These are phyloP conservation scores for Rubia tinctorum DNA, from an alignment of 305 asterid genomes.

Conservation along the genomic window DNA sequence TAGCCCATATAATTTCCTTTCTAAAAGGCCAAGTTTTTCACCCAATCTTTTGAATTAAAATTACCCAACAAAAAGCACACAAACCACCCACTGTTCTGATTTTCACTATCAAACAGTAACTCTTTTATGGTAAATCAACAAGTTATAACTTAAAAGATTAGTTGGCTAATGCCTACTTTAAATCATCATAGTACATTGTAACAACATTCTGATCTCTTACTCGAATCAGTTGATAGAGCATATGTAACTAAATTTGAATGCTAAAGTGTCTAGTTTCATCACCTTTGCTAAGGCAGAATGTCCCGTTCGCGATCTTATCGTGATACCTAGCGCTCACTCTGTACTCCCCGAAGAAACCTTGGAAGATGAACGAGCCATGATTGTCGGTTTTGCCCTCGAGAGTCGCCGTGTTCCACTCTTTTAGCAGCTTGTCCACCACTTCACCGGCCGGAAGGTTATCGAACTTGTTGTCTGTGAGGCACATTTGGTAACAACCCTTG, in stretches of 20 bases:
- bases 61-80: too few species aligned
- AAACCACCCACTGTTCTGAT: too few species aligned
- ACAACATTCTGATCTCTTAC: neutral
- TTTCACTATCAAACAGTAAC: too few species aligned
- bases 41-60: too few species aligned
- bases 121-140: too few species aligned
- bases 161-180: too few species aligned
- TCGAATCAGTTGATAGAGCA: too few species aligned
- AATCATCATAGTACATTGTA: too few species aligned
- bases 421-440: constrained; percentile 38
- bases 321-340: constrained; percentile 26
- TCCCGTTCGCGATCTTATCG: constrained; percentile 20
- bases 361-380: constrained; percentile 38
- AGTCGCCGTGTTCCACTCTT: constrained; percentile 39
- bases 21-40: too few species aligned
- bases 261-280: constrained; percentile 40
- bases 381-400: constrained; percentile 34
- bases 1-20: too few species aligned
- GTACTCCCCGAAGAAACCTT: constrained; percentile 42
- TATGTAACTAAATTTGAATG: constrained; percentile 30
- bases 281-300: constrained; percentile 37
- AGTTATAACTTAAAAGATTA: too few species aligned
- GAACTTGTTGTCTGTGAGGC: constrained; percentile 38
- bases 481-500: constrained; percentile 45
- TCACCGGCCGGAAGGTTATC: constrained; percentile 44